Conservation (phyloP, 495 filamentous ascomycete genomes). For the Penicillium coffeae region DNA sequence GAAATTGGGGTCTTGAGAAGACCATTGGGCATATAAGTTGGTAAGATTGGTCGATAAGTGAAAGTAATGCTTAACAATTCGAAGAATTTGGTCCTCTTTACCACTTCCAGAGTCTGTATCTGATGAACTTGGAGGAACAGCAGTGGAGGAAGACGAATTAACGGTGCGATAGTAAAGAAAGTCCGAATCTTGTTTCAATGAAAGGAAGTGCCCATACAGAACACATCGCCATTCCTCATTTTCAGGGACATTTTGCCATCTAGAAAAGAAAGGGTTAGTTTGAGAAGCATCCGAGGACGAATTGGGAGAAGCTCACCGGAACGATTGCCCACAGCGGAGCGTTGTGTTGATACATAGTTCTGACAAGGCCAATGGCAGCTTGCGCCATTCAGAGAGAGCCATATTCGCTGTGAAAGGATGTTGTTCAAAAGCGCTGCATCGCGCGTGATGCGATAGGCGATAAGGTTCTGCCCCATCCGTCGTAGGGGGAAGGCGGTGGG, state of each 20-base stretch:
- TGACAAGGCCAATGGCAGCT: constrained; percentile 70
- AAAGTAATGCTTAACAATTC: constrained; percentile 73
- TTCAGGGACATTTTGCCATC: constrained; percentile 76
- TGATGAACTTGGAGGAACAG: constrained; percentile 15
- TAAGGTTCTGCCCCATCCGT: constrained; percentile 20
- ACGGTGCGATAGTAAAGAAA: constrained; percentile 73
- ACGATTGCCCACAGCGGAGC: constrained; percentile 86
- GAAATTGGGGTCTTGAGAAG: constrained; percentile 81
- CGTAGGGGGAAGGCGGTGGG: constrained; percentile 25
- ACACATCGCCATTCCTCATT: constrained; percentile 88
- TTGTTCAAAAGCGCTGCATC: background rate
- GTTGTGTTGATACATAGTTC: constrained; percentile 92
- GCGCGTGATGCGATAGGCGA: constrained; percentile 1
- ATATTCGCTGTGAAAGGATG: constrained; percentile 16
- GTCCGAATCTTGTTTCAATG: constrained; percentile 73
- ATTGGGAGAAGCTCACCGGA: constrained; percentile 49
- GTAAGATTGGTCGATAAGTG: constrained; percentile 71
- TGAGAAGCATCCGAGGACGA: background rate
- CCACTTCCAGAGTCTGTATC: constrained; percentile 12
- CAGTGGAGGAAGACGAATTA: background rate
- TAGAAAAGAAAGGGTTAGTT: constrained; percentile 23
- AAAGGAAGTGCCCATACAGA: constrained; percentile 78
- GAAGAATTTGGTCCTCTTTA: constrained; percentile 58
- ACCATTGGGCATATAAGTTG: constrained; percentile 83
- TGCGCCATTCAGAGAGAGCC: constrained; percentile 65